Evolutionary conservation across 768 basidiomycete genomes (phyloP), one percentile per base, ranked within the genome.

Genomic region (Trametes villosa): DNA sequence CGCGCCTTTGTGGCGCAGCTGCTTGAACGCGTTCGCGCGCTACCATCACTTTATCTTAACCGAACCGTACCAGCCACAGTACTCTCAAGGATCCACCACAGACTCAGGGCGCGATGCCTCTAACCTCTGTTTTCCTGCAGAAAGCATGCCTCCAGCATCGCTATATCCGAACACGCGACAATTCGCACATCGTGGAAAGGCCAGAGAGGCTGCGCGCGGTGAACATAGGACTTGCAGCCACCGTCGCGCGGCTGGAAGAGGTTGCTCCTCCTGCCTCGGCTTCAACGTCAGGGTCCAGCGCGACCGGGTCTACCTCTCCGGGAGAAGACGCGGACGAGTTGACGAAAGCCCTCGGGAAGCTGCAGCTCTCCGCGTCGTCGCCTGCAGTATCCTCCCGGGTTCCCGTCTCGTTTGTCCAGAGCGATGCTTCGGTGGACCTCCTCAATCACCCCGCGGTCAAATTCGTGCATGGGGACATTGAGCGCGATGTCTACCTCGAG

Each of bases 151-250:
- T 86, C 18, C 77, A 84, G 59, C 92, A 94, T 69, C 81, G 77
- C 48, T 96, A 86, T 68, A 92, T 95, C 54, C 87, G 95, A 17
- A 86, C 87, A 17, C 80, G 83, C 50, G 88, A 93, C 67, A 78
- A 79, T 0, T 92, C 91, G 1, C 78, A 79, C 45, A 87, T 97
- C 53, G 85, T 96, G n/a, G 96, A 98, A 71, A 82, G 93, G 11
- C 96, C 96, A 0, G 92, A 97, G 71, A 86, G 96, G 24, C 77
- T 98, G 27, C 84, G 88, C 49, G 95, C 95, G 0, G 85, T 98
- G 50, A 86, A 87, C 65, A 68, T 91, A 5, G 96, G 96, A 1
- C 79, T 97, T 9, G 82, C 94, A 2, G 89, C 90, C 8, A 92
- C 89, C 0, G 79, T 92, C 20, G 83, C 94, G 8, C 83, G 89